Conservation (phyloP, 2,329 filamentous ascomycete species). For the Penicillium sp. region DNA sequence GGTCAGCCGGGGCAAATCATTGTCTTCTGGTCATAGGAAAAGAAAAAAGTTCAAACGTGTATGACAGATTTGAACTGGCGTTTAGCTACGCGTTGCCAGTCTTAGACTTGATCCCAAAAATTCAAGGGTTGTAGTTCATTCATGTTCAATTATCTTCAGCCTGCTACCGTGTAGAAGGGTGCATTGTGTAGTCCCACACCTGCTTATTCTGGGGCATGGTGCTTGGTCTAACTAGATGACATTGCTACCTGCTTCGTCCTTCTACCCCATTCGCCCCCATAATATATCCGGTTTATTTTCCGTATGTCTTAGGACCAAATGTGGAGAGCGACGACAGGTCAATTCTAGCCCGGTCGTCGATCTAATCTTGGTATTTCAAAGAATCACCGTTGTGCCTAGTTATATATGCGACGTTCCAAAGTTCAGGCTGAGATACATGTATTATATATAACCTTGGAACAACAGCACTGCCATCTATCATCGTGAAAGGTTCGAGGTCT, state of each 20-base stretch:
- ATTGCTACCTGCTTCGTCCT: neutral
- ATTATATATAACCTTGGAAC: neutral
- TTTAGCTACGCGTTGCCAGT: slow-evolving; percentile 14
- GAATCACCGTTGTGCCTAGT: no score
- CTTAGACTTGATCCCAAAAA: slow-evolving; percentile 15
- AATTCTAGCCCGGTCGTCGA: no score
- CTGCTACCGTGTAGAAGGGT: neutral
- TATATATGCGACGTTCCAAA: no score
- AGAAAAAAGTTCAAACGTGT: slow-evolving; percentile 31
- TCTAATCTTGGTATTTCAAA: neutral
- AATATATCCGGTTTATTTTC: neutral
- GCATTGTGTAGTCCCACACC: neutral
- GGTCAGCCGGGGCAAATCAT: slow-evolving; percentile 52
- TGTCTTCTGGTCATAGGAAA: slow-evolving; percentile 31
- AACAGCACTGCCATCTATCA: neutral
- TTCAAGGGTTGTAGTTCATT: slow-evolving; percentile 15
- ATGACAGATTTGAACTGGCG: slow-evolving; percentile 20
- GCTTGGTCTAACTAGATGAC: neutral
- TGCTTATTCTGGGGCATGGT: neutral
- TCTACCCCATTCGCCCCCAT: neutral
- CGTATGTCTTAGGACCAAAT: neutral
- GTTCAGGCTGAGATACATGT: neutral
- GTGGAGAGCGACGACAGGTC: neutral
- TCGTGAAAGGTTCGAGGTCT: neutral
- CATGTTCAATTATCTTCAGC: slow-evolving; percentile 6